Percentiles rank a stretch among this genome's conserved stretches.
These are phyloP conservation scores for Kluyveromyces aestuarii DNA, from an alignment of 805 yeast genomes.

Conservation along the genomic window DNA sequence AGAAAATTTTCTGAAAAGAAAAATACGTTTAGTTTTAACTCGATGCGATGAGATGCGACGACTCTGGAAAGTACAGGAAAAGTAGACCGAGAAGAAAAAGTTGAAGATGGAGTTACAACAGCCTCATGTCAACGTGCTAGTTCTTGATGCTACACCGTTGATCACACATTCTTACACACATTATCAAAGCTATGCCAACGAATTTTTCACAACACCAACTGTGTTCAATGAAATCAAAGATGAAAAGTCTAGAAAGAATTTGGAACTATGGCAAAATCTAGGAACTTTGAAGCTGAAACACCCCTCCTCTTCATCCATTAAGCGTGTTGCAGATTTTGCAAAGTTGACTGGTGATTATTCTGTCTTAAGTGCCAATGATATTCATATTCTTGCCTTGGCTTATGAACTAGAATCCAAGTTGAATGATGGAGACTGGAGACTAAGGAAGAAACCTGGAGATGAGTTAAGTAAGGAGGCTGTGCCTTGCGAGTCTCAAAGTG, in stretches of 20 bases:
- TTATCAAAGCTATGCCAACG: conserved; percentile 57
- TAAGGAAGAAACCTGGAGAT: conserved; percentile 70
- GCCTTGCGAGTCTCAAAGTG: conserved; percentile 4
- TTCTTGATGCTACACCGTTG: conserved; percentile 92
- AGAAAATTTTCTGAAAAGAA: conserved; percentile 1
- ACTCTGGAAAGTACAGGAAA: background rate
- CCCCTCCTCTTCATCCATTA: conserved; percentile 58
- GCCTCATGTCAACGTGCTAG: conserved; percentile 46
- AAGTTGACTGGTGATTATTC: conserved; percentile 84
- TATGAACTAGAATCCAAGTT: conserved; percentile 75
- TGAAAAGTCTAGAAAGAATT: conserved; percentile 70
- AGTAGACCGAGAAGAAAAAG: conserved; percentile 2
- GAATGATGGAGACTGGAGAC: conserved; percentile 58
- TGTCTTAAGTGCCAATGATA: conserved; percentile 84
- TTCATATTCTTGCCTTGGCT: conserved; percentile 84
- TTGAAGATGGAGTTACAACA: conserved; percentile 4
- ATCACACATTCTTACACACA: conserved; percentile 76
- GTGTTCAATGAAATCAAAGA: conserved; percentile 82
- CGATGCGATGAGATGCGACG: conserved; percentile 2
- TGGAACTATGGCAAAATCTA: conserved; percentile 60
- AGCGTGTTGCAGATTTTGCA: conserved; percentile 66
- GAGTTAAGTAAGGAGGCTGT: conserved; percentile 16
- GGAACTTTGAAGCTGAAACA: conserved; percentile 63
- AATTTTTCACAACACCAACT: conserved; percentile 86
- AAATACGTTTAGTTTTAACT: background rate